phyloP scores from a whole-genome alignment of 371 early-diverging fungal species.

The Polyrhizophydium stewartii region DNA sequence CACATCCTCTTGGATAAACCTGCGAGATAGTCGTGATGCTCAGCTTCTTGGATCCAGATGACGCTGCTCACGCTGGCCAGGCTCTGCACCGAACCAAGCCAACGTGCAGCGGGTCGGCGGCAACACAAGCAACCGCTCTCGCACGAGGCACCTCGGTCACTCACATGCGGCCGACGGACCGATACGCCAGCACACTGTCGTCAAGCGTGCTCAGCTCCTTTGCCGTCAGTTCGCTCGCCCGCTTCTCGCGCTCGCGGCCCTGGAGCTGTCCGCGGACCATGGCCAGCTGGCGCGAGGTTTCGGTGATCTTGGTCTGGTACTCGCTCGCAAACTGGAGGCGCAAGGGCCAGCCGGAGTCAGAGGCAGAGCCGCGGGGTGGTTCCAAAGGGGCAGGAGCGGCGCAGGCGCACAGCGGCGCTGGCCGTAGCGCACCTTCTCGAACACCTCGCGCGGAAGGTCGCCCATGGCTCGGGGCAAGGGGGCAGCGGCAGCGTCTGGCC shows the following conservation, averaged over 20 bases:
- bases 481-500: no score
- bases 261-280: conserved; percentile 27
- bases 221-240: conserved; percentile 31
- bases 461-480: no score
- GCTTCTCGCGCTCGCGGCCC: conserved; percentile 29
- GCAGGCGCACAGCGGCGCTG: no score
- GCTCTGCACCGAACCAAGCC: not conserved
- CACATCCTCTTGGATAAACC: conserved; percentile 35
- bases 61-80: not conserved
- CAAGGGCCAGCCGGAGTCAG: no score
- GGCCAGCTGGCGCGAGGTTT: conserved; percentile 26
- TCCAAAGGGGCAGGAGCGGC: no score
- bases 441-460: no score
- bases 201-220: conserved; percentile 32
- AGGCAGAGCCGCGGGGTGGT: no score
- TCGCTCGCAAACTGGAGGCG: conserved; percentile 25
- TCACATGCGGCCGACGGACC: conserved; percentile 42
- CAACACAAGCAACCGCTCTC: no score
- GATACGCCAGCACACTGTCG: conserved; percentile 24
- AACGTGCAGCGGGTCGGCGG: not conserved
- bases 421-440: no score
- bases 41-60: not conserved
- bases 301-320: conserved; percentile 32
- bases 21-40: not conserved
- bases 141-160: conserved; percentile 2